Percentiles rank a stretch among this genome's conserved stretches.
phyloP scores from a whole-genome alignment of 129 eudicot species.

The Silybum marianum region DNA sequence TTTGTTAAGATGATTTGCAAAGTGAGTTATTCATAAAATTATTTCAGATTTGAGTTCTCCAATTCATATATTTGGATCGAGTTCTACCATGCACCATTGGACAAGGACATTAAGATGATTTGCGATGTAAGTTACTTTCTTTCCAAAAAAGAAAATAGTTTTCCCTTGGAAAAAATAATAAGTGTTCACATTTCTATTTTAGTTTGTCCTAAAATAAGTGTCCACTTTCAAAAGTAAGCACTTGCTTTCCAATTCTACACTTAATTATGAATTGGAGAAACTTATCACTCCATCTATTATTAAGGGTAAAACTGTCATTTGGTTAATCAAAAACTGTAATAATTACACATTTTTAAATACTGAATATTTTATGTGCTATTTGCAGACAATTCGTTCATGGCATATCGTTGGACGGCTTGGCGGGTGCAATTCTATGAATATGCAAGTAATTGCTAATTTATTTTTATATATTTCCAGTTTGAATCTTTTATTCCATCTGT shows the following conservation, averaged over 20 bases:
- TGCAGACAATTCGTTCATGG: slow-evolving; percentile 92
- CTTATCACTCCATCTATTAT: background rate
- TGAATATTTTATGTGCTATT: background rate
- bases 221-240: background rate
- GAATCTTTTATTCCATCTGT: background rate
- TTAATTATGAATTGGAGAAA: background rate
- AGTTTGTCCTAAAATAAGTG: background rate
- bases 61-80: slow-evolving; percentile 93
- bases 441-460: slow-evolving; percentile 62
- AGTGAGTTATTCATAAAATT: background rate
- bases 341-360: background rate
- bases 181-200: background rate
- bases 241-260: background rate
- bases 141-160: background rate
- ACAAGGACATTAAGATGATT: slow-evolving; percentile 73
- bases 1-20: background rate
- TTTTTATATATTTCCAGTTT: background rate
- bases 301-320: background rate
- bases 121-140: slow-evolving; percentile 70
- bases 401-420: slow-evolving; percentile 97
- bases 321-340: background rate
- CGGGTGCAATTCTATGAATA: slow-evolving; percentile 94
- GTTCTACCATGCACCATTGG: slow-evolving; percentile 86
- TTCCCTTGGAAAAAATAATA: background rate
- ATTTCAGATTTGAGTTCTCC: slow-evolving; percentile 78